Conservation (phyloP, 495 filamentous ascomycete species). For the Xylaria bambusicola region DNA sequence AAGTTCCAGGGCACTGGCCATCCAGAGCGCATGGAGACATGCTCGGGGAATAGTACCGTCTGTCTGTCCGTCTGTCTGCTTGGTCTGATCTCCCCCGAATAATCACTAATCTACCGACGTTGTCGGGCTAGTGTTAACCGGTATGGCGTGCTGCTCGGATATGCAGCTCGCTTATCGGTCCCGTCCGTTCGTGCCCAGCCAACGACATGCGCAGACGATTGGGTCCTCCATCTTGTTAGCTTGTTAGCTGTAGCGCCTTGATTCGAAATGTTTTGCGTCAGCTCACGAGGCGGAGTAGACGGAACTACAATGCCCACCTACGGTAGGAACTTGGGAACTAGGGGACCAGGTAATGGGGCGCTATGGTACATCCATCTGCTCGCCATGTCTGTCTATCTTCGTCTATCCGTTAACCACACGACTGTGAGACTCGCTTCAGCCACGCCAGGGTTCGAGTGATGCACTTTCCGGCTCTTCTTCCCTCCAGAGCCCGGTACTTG, state of each 20-base stretch:
- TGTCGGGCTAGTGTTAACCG: not conserved
- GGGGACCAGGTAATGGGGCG: no score
- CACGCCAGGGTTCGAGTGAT: conserved; percentile 1
- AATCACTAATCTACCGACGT: not conserved
- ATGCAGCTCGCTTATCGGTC: conserved; percentile 22
- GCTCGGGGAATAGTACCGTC: no score
- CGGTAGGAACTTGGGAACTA: no score
- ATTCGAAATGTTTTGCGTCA: conserved; percentile 16
- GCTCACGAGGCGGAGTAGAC: conserved; percentile 5
- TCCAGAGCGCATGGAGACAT: no score
- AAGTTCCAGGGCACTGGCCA: no score
- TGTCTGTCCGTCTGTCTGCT: no score
- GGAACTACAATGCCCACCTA: no score
- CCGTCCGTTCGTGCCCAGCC: conserved; percentile 14
- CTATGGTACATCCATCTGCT: not conserved
- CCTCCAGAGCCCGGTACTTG: conserved; percentile 10
- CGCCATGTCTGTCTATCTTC: not conserved
- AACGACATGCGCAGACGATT: conserved; percentile 5
- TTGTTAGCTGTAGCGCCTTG: conserved; percentile 5
- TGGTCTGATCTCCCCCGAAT: not conserved
- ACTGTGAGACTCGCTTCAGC: conserved; percentile 3
- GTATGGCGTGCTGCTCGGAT: conserved; percentile 4
- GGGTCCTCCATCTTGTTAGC: conserved; percentile 9
- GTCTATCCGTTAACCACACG: no score
- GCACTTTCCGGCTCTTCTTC: conserved; percentile 21